Conservation (phyloP, 495 filamentous ascomycete genomes). For the Tetracladium setigerum region DNA sequence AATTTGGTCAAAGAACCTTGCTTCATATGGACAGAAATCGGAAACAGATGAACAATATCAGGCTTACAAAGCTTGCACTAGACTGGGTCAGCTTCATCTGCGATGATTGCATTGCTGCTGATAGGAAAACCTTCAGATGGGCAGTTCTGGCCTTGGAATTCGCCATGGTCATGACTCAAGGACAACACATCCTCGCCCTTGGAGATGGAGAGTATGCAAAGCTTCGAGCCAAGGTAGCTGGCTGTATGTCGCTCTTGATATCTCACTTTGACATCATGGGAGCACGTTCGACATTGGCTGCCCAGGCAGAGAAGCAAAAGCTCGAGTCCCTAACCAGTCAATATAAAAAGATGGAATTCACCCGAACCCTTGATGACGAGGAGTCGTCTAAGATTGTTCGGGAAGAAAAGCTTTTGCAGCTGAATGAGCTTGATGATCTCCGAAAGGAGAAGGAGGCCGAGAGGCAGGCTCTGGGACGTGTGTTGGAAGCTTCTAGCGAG, state of each 20-base stretch:
- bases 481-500: slow-evolving; percentile 90
- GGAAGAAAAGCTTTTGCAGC: slow-evolving; percentile 60
- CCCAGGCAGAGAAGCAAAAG: slow-evolving; percentile 81
- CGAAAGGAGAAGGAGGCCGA: slow-evolving; percentile 79
- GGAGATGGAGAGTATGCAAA: slow-evolving; percentile 77
- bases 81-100: slow-evolving; percentile 98
- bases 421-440: slow-evolving; percentile 67
- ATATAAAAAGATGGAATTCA: slow-evolving; percentile 65
- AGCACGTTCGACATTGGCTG: slow-evolving; percentile 83
- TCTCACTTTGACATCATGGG: slow-evolving; percentile 99
- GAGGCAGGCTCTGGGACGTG: slow-evolving; percentile 78
- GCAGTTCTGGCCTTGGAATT: slow-evolving; percentile 92
- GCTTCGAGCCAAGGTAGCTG: slow-evolving; percentile 81
- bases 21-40: slow-evolving; percentile 90
- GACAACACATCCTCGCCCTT: slow-evolving; percentile 81
- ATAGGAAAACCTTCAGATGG: slow-evolving; percentile 95
- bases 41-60: slow-evolving; percentile 91
- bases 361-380: slow-evolving; percentile 73
- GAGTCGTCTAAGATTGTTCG: slow-evolving; percentile 68
- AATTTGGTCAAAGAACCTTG: slow-evolving; percentile 91
- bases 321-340: slow-evolving; percentile 70
- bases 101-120: slow-evolving; percentile 92
- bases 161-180: slow-evolving; percentile 92
- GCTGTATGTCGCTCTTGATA: slow-evolving; percentile 95
- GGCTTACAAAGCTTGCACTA: slow-evolving; percentile 82